phyloP scores from a whole-genome alignment of 768 basidiomycete species.

The Rhodocollybia butyracea region DNA sequence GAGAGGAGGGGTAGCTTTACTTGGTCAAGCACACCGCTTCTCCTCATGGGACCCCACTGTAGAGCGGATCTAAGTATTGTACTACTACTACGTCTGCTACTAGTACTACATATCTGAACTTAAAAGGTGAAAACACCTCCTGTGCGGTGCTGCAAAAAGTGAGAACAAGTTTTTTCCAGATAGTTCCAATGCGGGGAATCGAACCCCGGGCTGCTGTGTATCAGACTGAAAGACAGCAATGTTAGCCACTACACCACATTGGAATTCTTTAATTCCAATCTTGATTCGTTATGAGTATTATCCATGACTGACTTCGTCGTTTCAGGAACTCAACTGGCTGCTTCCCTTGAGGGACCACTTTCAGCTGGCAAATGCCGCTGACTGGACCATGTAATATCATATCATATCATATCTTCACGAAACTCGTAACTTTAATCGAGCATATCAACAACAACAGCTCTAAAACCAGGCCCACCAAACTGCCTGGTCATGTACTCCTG shows the following conservation, averaged over 20 bases:
- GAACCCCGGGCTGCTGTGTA: constrained; percentile 7
- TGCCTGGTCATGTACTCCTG: constrained; percentile 11
- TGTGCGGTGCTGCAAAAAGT: background rate
- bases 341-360: background rate
- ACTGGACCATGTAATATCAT: too few species aligned
- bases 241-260: constrained; percentile 6
- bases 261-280: too few species aligned
- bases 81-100: too few species aligned
- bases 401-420: too few species aligned
- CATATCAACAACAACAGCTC: constrained; percentile 43
- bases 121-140: background rate
- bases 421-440: constrained; percentile 20
- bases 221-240: constrained; percentile 1
- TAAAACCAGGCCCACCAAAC: constrained; percentile 40
- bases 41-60: too few species aligned
- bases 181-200: constrained; percentile 5
- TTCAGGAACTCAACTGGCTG: background rate
- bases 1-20: too few species aligned
- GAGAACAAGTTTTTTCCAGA: background rate
- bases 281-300: too few species aligned
- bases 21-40: too few species aligned
- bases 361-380: too few species aligned
- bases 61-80: too few species aligned
- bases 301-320: background rate
- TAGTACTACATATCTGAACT: constrained; percentile 23